These are phyloP conservation scores for Scytalidium sp. DNA, from an alignment of 2,329 filamentous ascomycete species.

Conservation along the genomic window DNA sequence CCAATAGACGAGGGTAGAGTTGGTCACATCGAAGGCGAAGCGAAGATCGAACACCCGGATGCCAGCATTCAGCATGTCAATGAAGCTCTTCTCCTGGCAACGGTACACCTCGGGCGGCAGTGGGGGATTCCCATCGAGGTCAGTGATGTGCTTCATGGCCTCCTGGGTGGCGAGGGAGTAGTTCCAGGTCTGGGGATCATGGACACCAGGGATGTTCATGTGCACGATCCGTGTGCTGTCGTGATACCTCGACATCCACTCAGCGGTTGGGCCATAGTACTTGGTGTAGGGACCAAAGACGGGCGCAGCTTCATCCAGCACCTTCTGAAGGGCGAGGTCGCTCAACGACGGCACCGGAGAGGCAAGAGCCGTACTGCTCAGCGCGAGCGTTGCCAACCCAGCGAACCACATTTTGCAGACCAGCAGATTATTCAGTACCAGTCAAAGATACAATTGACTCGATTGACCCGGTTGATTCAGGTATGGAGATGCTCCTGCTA, in stretches of 20 bases:
- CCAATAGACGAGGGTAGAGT: slow-evolving; percentile 44
- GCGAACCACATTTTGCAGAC: no score
- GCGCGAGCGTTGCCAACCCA: no score
- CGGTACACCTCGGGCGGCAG: slow-evolving; percentile 31
- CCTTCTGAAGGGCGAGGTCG: slow-evolving; percentile 37
- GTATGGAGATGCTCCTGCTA: no score
- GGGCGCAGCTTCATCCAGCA: slow-evolving; percentile 38
- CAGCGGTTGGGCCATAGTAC: slow-evolving; percentile 21
- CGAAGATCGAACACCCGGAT: slow-evolving; percentile 49
- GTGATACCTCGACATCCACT: slow-evolving; percentile 43
- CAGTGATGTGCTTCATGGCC: slow-evolving; percentile 34
- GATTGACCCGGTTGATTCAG: no score
- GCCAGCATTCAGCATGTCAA: slow-evolving; percentile 40
- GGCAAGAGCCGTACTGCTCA: no score
- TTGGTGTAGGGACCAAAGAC: slow-evolving; percentile 37
- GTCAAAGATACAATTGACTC: no score
- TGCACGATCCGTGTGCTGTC: slow-evolving; percentile 41
- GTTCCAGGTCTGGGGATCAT: slow-evolving; percentile 51
- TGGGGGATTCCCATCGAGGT: slow-evolving; percentile 31
- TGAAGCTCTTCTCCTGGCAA: slow-evolving; percentile 38
- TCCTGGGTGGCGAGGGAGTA: slow-evolving; percentile 41
- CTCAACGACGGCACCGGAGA: slow-evolving; percentile 25
- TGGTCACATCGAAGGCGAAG: slow-evolving; percentile 45
- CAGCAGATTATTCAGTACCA: no score
- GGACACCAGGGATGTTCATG: slow-evolving; percentile 48